Percentiles rank a stretch among this genome's conserved stretches.
Conservation (phyloP, 163 green algal genomes). For the Volvox carteri region DNA sequence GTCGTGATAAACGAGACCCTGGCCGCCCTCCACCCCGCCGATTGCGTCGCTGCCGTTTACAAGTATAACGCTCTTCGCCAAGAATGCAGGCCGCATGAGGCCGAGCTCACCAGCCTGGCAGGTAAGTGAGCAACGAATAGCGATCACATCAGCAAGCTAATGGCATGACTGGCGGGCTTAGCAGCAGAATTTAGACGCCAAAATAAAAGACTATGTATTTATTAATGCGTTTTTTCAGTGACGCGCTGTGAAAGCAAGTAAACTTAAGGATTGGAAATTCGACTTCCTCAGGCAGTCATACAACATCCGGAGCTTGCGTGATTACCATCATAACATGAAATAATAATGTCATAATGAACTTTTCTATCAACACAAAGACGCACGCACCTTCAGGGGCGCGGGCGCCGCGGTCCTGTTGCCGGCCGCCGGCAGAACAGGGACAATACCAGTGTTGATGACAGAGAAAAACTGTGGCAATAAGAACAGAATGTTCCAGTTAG, state of each 20-base stretch:
- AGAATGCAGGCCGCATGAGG: background rate
- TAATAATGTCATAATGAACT: background rate
- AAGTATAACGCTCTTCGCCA: constrained; percentile 26
- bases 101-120: background rate
- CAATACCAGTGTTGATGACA: constrained; percentile 34
- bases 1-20: background rate
- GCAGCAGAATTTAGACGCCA: background rate
- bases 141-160: background rate
- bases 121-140: background rate
- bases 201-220: too few relatives aligned
- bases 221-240: background rate
- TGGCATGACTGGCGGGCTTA: background rate
- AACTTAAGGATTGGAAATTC: background rate
- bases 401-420: background rate
- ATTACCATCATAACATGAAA: background rate
- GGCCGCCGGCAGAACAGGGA: background rate
- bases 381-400: background rate
- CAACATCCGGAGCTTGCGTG: background rate
- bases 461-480: constrained; percentile 20
- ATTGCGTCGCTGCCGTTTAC: constrained; percentile 32
- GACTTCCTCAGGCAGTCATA: background rate
- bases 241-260: background rate
- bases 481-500: too few relatives aligned
- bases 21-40: constrained; percentile 26
- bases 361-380: background rate